A percentile compares a stretch with the other conserved stretches of the same genome.
These are phyloP conservation scores for Smallanthus sonchifolius DNA, from an alignment of 129 eudicot genomes.

Conservation along the genomic window DNA sequence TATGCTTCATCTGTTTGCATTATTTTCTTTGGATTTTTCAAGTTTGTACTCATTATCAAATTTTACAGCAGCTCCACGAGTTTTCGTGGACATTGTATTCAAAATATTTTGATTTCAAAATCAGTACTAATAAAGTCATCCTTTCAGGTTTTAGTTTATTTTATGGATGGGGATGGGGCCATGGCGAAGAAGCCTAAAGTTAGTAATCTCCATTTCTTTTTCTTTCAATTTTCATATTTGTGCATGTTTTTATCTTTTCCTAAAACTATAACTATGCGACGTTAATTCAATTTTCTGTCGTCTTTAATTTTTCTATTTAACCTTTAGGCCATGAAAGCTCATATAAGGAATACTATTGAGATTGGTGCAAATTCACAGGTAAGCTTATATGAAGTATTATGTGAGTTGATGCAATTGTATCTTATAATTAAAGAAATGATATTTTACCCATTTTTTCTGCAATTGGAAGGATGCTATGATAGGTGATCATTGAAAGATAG, in stretches of 20 bases:
- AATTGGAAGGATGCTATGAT: conserved; percentile 92
- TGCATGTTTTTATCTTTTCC: not conserved
- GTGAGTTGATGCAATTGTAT: not conserved
- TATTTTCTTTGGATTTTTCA: too few relatives aligned
- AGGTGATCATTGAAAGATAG: conserved; percentile 84
- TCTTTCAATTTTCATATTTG: not conserved
- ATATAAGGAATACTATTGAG: conserved; percentile 80
- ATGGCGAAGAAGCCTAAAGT: conserved; percentile 93
- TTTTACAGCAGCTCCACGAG: too few relatives aligned
- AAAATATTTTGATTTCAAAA: not conserved
- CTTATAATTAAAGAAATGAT: not conserved
- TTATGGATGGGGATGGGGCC: conserved; percentile 54
- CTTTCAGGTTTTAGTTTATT: conserved; percentile 83
- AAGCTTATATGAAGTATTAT: conserved; percentile 16
- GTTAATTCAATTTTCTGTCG: not conserved
- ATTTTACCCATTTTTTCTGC: conserved; percentile 19
- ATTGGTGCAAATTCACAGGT: conserved; percentile 96
- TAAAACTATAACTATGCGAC: not conserved
- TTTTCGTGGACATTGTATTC: not conserved
- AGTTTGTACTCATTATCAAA: too few relatives aligned
- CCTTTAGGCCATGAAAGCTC: conserved; percentile 52
- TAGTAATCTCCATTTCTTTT: conserved; percentile 13
- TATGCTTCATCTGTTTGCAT: not conserved
- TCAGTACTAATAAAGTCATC: not conserved
- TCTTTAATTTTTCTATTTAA: not conserved